Evolutionary conservation across 2,329 filamentous ascomycete species (phyloP).

Genomic region (Moelleriella libera): DNA sequence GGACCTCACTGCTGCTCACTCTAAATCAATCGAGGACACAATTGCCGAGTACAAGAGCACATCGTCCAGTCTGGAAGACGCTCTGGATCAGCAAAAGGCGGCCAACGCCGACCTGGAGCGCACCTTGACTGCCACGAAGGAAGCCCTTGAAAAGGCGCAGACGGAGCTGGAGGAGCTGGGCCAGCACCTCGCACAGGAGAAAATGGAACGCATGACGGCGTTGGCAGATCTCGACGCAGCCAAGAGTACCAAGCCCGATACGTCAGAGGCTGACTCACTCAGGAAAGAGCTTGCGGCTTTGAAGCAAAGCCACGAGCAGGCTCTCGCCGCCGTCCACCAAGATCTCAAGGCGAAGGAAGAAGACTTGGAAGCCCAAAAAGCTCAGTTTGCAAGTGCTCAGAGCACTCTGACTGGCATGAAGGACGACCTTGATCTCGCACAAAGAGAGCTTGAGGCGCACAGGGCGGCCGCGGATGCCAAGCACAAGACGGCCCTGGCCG

Average conservation of each 20-base stretch:
- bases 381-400: constrained; percentile 21
- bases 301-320: constrained; percentile 31
- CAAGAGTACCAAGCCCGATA: constrained; percentile 42
- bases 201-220: constrained; percentile 45
- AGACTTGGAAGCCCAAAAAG: constrained; percentile 19
- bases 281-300: constrained; percentile 33
- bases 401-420: constrained; percentile 14
- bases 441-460: constrained; percentile 39
- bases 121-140: constrained; percentile 23
- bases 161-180: constrained; percentile 34
- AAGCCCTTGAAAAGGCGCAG: constrained; percentile 28
- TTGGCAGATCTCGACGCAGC: constrained; percentile 46
- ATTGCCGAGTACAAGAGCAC: constrained; percentile 23
- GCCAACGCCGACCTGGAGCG: constrained; percentile 21
- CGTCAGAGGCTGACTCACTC: constrained; percentile 36
- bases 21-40: constrained; percentile 24
- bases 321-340: constrained; percentile 18
- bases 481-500: constrained; percentile 40
- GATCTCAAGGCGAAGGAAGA: constrained; percentile 20
- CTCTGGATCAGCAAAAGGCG: constrained; percentile 19
- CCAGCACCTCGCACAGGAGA: constrained; percentile 41
- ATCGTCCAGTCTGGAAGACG: constrained; percentile 19
- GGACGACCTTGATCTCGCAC: constrained; percentile 30
- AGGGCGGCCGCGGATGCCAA: constrained; percentile 35
- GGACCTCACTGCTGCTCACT: constrained; percentile 21